These are phyloP conservation scores for Teratosphaeria pseudoeucalypti DNA, from an alignment of 2,329 filamentous ascomycete species.

Conservation along the genomic window DNA sequence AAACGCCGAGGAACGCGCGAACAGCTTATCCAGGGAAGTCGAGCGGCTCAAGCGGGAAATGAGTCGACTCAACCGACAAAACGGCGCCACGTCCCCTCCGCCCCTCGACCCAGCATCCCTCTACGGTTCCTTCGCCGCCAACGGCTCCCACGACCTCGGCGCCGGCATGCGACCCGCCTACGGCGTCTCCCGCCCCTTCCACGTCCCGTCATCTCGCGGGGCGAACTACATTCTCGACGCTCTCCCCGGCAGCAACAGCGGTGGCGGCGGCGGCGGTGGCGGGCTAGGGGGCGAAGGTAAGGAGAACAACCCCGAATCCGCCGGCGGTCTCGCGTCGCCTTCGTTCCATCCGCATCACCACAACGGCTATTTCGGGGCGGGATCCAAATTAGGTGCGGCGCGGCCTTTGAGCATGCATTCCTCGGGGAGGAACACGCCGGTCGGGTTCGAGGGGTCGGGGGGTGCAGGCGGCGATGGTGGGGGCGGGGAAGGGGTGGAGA, in stretches of 20 bases:
- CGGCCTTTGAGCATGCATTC: slow-evolving; percentile 1
- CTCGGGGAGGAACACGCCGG: not conserved
- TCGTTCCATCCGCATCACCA: not conserved
- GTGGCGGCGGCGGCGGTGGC: not conserved
- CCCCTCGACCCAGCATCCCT: not conserved
- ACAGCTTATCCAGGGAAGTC: slow-evolving; percentile 75
- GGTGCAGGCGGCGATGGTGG: slow-evolving; percentile 6
- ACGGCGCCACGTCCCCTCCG: slow-evolving; percentile 27
- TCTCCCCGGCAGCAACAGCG: not conserved
- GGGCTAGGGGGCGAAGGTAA: slow-evolving; percentile 32
- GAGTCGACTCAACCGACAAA: slow-evolving; percentile 38
- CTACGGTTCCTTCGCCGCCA: not conserved
- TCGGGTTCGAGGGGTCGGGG: slow-evolving; percentile 27
- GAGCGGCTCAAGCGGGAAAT: slow-evolving; percentile 87
- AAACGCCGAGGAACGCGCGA: slow-evolving; percentile 74
- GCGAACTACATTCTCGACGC: slow-evolving; percentile 3
- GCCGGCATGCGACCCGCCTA: slow-evolving; percentile 8
- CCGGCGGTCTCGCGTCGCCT: not conserved
- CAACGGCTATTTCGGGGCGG: not conserved
- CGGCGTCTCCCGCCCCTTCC: slow-evolving; percentile 12
- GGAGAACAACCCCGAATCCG: slow-evolving; percentile 31
- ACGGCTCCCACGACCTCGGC: not conserved
- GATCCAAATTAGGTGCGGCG: not conserved
- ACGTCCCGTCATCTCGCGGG: slow-evolving; percentile 9
- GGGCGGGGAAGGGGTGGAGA: slow-evolving; percentile 58